Percentiles rank a stretch among this genome's conserved stretches.
phyloP scores from a whole-genome alignment of 129 eudicot species.

The Lonicera japonica region DNA sequence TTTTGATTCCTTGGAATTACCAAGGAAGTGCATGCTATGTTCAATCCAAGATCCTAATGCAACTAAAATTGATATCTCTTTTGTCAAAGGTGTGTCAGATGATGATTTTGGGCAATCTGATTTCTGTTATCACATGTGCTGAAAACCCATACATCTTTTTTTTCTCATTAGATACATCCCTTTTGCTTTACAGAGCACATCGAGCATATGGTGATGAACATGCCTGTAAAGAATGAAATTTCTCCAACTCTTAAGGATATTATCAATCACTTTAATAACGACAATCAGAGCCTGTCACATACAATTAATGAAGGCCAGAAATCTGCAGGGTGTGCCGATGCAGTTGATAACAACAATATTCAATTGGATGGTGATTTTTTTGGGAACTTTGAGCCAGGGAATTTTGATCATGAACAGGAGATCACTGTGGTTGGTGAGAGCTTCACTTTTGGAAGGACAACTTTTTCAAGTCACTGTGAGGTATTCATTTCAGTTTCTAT shows the following conservation, averaged over 20 bases:
- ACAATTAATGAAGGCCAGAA: conserved; percentile 22
- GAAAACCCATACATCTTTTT: neutral
- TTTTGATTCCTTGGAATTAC: conserved; percentile 91
- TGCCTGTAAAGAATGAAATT: conserved; percentile 34
- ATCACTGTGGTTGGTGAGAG: conserved; percentile 32
- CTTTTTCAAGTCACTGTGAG: conserved; percentile 43
- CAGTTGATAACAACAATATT: conserved; percentile 14
- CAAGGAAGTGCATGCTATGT: conserved; percentile 53
- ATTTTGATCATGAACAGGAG: conserved; percentile 42
- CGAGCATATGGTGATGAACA: conserved; percentile 57
- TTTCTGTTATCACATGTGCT: too few relatives aligned
- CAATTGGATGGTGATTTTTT: conserved; percentile 33
- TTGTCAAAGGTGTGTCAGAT: conserved; percentile 43
- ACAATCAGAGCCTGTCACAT: conserved; percentile 31
- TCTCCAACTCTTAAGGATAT: conserved; percentile 53
- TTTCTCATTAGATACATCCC: neutral
- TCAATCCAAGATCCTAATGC: conserved; percentile 20
- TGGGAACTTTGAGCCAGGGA: conserved; percentile 43
- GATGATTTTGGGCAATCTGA: neutral
- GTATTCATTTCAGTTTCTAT: conserved; percentile 15
- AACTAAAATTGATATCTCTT: conserved; percentile 43
- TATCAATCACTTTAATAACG: conserved; percentile 38
- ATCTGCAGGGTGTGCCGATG: conserved; percentile 23
- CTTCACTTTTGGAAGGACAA: conserved; percentile 28
- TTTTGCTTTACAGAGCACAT: conserved; percentile 39